Evolutionary conservation across 2,329 filamentous ascomycete genomes (phyloP).

Genomic region (Sphaerulina musiva): DNA sequence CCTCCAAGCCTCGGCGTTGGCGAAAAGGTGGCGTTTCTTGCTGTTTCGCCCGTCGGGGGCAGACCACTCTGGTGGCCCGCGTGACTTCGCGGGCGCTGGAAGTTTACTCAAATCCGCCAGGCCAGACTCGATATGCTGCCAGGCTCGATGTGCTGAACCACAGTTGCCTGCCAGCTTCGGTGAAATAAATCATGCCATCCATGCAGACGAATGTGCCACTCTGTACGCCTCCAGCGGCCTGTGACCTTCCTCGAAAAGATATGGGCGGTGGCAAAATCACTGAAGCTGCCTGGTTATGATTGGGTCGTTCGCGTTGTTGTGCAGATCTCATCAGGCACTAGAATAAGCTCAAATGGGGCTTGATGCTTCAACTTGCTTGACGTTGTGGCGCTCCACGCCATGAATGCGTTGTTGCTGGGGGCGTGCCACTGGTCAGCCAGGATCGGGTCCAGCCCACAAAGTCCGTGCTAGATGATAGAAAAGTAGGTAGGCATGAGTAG

Average conservation of each 20-base stretch:
- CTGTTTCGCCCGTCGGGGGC: not conserved
- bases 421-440: not conserved
- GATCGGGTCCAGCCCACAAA: not conserved
- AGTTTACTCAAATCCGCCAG: not conserved
- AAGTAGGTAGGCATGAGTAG: no score
- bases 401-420: conserved; percentile 14
- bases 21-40: not conserved
- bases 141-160: not conserved
- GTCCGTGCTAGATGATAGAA: not conserved
- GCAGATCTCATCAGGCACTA: not conserved
- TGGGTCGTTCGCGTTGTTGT: not conserved
- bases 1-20: not conserved
- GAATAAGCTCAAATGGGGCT: conserved; percentile 17
- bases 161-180: no score
- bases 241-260: no score
- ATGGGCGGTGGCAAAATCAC: no score
- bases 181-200: no score
- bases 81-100: not conserved
- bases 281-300: not conserved
- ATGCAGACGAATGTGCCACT: no score
- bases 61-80: not conserved
- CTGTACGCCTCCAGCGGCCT: no score
- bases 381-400: not conserved
- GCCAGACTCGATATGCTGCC: not conserved
- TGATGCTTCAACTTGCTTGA: not conserved